phyloP scores from a whole-genome alignment of 2,329 filamentous ascomycete genomes.

The Fusarium decemcellulare region DNA sequence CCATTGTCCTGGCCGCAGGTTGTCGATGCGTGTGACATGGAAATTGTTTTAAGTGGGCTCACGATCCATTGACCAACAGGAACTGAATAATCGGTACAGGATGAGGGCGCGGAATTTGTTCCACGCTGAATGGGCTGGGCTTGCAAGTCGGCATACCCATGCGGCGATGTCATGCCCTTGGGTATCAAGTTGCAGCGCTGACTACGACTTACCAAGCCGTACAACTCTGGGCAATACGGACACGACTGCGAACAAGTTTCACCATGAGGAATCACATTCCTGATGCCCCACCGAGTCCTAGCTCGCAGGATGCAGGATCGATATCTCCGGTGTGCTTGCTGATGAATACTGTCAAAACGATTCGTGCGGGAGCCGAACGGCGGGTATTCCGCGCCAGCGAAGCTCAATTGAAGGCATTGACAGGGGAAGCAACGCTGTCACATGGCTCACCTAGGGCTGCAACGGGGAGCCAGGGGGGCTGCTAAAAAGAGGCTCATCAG shows the following conservation, averaged over 20 bases:
- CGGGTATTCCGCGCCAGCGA: conserved; percentile 4
- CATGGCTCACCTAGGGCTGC: conserved; percentile 1
- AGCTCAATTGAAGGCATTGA: neutral
- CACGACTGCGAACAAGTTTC: neutral
- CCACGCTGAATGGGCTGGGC: neutral
- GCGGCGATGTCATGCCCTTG: neutral
- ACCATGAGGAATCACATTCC: conserved; percentile 13
- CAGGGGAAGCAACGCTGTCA: neutral
- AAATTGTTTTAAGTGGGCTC: conserved; percentile 13
- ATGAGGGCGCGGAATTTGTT: conserved; percentile 18
- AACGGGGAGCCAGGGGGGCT: neutral
- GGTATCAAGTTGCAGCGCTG: neutral
- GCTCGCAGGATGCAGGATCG: conserved; percentile 16
- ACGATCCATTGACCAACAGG: conserved; percentile 10
- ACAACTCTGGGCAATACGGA: neutral
- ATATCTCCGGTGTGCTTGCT: conserved; percentile 29
- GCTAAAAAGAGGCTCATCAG: conserved; percentile 4
- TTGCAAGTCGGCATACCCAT: neutral
- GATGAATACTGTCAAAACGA: conserved; percentile 36
- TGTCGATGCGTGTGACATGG: conserved; percentile 2
- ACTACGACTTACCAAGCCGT: conserved; percentile 3
- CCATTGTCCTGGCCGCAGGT: neutral
- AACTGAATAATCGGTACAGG: neutral
- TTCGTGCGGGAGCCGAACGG: conserved; percentile 20
- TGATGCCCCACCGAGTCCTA: conserved; percentile 12